Evolutionary conservation across 2,329 filamentous ascomycete species (phyloP).

Genomic region (Botrytis medusae): DNA sequence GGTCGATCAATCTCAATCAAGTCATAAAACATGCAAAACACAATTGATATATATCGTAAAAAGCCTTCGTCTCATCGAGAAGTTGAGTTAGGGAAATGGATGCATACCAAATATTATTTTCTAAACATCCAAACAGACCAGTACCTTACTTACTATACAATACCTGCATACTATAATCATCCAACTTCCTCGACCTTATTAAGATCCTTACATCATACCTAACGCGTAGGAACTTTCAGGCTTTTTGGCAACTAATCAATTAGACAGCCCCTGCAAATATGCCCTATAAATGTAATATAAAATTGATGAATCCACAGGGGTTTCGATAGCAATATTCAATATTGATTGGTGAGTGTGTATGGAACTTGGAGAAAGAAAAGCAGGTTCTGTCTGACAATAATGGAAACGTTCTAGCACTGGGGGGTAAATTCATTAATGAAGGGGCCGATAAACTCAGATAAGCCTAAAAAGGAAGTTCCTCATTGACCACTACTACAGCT

Average conservation of each 20-base stretch:
- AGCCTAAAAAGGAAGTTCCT: neutral
- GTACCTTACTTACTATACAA: neutral
- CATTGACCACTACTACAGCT: neutral
- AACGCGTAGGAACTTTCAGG: neutral
- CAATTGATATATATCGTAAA: neutral
- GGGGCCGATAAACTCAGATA: neutral
- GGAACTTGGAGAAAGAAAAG: neutral
- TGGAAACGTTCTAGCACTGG: neutral
- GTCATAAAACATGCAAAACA: conserved; percentile 2
- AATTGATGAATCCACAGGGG: neutral
- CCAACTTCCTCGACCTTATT: neutral
- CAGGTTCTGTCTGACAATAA: conserved; percentile 8
- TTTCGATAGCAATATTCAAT: conserved; percentile 10
- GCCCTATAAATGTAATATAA: conserved; percentile 1
- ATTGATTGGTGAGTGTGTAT: conserved; percentile 13
- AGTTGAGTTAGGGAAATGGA: neutral
- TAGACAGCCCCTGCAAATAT: neutral
- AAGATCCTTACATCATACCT: conserved; percentile 4
- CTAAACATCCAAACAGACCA: neutral
- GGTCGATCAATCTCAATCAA: conserved; percentile 8
- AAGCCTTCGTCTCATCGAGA: neutral
- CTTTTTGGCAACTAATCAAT: neutral
- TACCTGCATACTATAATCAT: neutral
- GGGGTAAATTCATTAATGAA: neutral
- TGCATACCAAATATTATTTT: neutral